Percentiles rank a stretch among this genome's conserved stretches.
Evolutionary conservation across 2,329 filamentous ascomycete species (phyloP).

Genomic region (Penicillium freii): DNA sequence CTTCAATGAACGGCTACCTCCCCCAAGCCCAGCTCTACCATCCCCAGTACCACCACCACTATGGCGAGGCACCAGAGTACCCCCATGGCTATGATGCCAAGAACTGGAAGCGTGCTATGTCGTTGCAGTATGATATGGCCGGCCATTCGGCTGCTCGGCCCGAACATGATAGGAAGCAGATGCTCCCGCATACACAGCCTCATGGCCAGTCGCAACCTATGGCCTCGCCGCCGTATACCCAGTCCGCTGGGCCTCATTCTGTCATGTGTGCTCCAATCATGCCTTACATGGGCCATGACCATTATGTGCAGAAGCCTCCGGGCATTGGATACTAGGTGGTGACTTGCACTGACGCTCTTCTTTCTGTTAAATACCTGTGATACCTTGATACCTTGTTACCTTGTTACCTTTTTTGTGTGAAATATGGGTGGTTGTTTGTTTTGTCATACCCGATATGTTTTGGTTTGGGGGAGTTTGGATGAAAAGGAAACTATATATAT

Average conservation of each 20-base stretch:
- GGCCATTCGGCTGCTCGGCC: conserved; percentile 4
- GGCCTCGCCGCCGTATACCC: conserved; percentile 23
- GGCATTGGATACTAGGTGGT: conserved; percentile 24
- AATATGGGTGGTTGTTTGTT: conserved; percentile 19
- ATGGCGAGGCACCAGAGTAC: conserved; percentile 17
- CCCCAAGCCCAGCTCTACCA: conserved; percentile 22
- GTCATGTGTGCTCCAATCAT: conserved; percentile 32
- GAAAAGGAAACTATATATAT: conserved; percentile 10
- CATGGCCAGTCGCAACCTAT: conserved; percentile 15
- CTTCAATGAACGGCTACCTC: conserved; percentile 23
- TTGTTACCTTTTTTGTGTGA: conserved; percentile 6
- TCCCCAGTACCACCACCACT: conserved; percentile 22
- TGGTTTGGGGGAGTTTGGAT: conserved; percentile 6
- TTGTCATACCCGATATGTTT: conserved; percentile 21
- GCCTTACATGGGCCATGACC: conserved; percentile 27
- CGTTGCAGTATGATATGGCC: conserved; percentile 28
- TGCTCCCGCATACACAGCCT: neutral
- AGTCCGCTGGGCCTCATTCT: conserved; percentile 23
- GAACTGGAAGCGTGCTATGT: conserved; percentile 32
- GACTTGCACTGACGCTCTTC: neutral
- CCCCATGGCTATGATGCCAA: conserved; percentile 24
- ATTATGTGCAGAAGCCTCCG: conserved; percentile 21
- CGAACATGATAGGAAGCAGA: conserved; percentile 13
- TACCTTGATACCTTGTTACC: conserved; percentile 3
- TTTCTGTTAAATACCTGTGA: conserved; percentile 11